Base-by-base conservation (phyloP, 108 stramenopile genomes). In the Pseudonitzschia pungens region DNA sequence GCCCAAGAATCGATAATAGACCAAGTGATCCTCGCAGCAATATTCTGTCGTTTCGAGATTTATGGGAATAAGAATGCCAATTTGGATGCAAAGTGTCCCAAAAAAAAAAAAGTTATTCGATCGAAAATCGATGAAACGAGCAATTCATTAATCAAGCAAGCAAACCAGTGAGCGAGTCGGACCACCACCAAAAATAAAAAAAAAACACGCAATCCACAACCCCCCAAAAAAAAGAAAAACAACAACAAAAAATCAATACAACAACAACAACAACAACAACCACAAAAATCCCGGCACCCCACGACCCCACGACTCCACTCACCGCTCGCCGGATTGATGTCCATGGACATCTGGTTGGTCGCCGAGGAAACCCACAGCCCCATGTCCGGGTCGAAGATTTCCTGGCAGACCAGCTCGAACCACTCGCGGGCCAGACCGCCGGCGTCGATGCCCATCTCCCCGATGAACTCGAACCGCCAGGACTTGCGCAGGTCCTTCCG, bases 341-440 rank as follows among this genome's bases (percentile, higher is more conserved):
- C 82, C 92, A 94, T 92, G 70, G 89, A 96, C 83, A 95, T 97
- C 75, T 96, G 96, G 58, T 98, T 97, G 27, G 89, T 94, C 2
- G 92, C 87, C 28, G 80, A 84, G 32, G 87, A 84, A 28, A 86
- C 73, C 94, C 97, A 99, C 50, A 99, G 75, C 0, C 96, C 98
- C 74, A 91, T 93, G 74, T 96, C 96, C 6, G 97, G 94, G 81
- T 99, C 96, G 78, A 98, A 98, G 26, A 98, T 86, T 75, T 96
- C 83, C 54, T 92, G 84, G 15, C 96, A 87, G 10, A 96, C 89
- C 27, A 95, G 65, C 69, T 92, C 81, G 72, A 96, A 99, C 95
- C 95, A 99, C 82, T 99, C 99, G 32, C 97, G 76, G 14, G 97
- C 85, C 28, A 99, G 78, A 33, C 99, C 99, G 14, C 99, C 99